phyloP scores from a whole-genome alignment of 768 basidiomycete species.

The Xanthoconium purpureum region DNA sequence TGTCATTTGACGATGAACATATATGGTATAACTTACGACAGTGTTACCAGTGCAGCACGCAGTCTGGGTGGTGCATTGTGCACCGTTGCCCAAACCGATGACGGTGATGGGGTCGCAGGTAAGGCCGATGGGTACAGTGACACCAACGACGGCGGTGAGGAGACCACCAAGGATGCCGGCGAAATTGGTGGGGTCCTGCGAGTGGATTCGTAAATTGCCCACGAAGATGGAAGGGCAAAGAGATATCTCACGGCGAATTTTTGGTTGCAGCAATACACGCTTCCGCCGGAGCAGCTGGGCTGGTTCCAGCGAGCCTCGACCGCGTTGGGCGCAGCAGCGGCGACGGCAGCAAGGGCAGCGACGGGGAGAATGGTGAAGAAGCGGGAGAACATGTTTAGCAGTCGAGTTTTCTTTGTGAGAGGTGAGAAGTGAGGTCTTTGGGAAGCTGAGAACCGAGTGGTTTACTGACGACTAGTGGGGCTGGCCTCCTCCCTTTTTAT shows the following conservation, averaged over 20 bases:
- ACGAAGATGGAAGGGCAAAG: too few species aligned
- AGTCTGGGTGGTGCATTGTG: not conserved
- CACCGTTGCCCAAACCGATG: not conserved
- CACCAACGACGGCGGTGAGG: not conserved
- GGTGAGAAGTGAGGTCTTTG: not conserved
- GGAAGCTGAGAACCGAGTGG: not conserved
- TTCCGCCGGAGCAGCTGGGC: too few species aligned
- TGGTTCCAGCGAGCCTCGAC: not conserved
- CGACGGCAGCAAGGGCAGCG: constrained; percentile 5
- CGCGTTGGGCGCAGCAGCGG: constrained; percentile 1
- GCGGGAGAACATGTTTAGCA: constrained; percentile 6
- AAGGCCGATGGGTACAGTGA: not conserved
- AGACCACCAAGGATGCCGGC: not conserved
- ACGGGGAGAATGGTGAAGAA: constrained; percentile 7
- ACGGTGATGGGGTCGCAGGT: not conserved
- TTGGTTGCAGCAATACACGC: too few species aligned
- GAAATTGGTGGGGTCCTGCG: not conserved
- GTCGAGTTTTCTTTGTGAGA: not conserved
- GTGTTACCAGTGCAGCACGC: not conserved
- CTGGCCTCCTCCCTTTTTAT: not conserved
- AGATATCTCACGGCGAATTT: too few species aligned
- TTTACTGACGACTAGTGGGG: not conserved
- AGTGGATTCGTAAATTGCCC: not conserved
- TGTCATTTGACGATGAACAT: too few species aligned
- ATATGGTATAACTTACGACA: too few species aligned